phyloP scores from a whole-genome alignment of 345 rosid genomes.

The Draba incana region DNA sequence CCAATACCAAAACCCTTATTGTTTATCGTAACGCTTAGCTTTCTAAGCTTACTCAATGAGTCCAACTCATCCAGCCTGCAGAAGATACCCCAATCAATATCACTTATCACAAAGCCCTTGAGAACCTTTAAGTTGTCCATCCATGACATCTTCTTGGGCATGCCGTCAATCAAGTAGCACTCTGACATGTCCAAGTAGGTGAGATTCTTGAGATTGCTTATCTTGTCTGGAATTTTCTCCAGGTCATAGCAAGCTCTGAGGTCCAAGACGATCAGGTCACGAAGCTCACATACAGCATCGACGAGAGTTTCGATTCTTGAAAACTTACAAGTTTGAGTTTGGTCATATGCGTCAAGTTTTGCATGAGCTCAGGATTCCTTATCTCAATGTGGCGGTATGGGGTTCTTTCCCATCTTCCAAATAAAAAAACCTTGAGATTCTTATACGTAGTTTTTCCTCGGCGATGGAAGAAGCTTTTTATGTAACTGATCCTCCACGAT shows the following conservation, averaged over 20 bases:
- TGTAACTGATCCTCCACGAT: too few relatives aligned
- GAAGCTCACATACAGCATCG: slow-evolving; percentile 38
- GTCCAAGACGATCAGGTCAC: slow-evolving; percentile 51
- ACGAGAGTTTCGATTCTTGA: slow-evolving; percentile 49
- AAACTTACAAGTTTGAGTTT: slow-evolving; percentile 49
- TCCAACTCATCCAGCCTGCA: slow-evolving; percentile 29
- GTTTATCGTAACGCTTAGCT: slow-evolving; percentile 46
- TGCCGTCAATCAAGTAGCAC: slow-evolving; percentile 54
- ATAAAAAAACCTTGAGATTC: slow-evolving; percentile 41
- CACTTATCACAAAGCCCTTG: slow-evolving; percentile 60
- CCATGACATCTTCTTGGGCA: slow-evolving; percentile 49
- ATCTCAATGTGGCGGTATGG: slow-evolving; percentile 51
- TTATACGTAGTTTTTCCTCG: not conserved
- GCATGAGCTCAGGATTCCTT: slow-evolving; percentile 37
- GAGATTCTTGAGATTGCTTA: slow-evolving; percentile 47
- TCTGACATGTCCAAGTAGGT: slow-evolving; percentile 56
- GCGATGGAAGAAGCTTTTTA: too few relatives aligned
- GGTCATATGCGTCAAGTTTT: slow-evolving; percentile 40
- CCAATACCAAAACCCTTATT: not conserved
- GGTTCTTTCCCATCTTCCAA: slow-evolving; percentile 54
- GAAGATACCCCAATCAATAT: slow-evolving; percentile 5
- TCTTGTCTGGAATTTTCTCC: slow-evolving; percentile 49
- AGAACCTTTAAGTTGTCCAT: slow-evolving; percentile 54
- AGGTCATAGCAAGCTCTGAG: slow-evolving; percentile 60
- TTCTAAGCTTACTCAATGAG: slow-evolving; percentile 37